These are phyloP conservation scores for Xylaria multiplex DNA, from an alignment of 2,329 filamentous ascomycete species.

Conservation along the genomic window DNA sequence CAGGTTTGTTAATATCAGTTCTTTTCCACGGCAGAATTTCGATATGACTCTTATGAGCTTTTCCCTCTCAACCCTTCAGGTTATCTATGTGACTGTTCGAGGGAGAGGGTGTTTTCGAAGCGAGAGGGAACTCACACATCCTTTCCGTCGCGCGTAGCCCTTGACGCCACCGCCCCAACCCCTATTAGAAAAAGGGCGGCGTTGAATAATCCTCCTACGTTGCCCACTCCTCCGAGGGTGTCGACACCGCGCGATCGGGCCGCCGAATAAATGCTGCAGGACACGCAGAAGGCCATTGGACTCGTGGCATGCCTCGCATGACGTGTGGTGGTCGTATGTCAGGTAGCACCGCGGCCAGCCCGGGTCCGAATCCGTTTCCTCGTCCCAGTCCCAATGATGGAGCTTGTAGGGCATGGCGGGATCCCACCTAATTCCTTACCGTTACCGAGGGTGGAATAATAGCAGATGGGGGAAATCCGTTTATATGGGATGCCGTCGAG, in stretches of 20 bases:
- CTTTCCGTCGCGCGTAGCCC: constrained; percentile 34
- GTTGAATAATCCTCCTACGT: background rate
- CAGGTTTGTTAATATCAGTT: background rate
- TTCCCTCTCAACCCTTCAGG: too few relatives aligned
- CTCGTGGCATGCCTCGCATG: constrained; percentile 22
- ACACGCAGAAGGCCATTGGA: constrained; percentile 16
- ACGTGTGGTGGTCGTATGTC: constrained; percentile 28
- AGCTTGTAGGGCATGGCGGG: constrained; percentile 13
- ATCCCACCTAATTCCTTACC: background rate
- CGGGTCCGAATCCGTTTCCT: constrained; percentile 3
- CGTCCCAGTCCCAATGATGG: constrained; percentile 5
- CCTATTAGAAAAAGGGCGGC: background rate
- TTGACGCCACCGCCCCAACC: constrained; percentile 36
- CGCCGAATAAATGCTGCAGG: constrained; percentile 12
- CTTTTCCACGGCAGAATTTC: background rate
- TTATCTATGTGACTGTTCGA: too few relatives aligned
- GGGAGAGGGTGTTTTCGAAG: background rate
- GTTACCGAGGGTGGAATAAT: background rate
- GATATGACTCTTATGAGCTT: background rate
- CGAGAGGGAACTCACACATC: constrained; percentile 37
- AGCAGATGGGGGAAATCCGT: background rate
- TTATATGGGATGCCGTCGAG: too few relatives aligned
- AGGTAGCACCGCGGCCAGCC: constrained; percentile 16
- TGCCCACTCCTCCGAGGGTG: background rate
- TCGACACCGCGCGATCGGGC: constrained; percentile 4